These are phyloP conservation scores for Cyberlindnera maclurae DNA, from an alignment of 805 yeast species.

Conservation along the genomic window DNA sequence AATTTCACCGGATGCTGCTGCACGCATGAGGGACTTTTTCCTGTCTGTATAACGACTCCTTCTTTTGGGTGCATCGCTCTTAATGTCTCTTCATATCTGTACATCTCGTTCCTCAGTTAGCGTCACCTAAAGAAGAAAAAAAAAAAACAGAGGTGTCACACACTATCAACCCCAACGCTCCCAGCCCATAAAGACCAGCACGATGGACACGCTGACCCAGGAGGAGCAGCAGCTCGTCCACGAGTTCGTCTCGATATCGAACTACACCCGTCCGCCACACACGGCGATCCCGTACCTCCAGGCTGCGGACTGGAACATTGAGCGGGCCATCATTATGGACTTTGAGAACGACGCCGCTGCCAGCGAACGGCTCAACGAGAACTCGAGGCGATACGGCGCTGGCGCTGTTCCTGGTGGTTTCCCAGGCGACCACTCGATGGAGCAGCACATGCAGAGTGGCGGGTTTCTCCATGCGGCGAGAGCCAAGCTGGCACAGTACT, in stretches of 20 bases:
- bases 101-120: too few relatives aligned
- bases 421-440: slow-evolving; percentile 12
- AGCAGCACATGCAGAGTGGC: slow-evolving; percentile 9
- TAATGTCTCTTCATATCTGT: too few relatives aligned
- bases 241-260: slow-evolving; percentile 16
- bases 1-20: slow-evolving; percentile 39
- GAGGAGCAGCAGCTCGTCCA: slow-evolving; percentile 7
- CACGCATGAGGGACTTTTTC: slow-evolving; percentile 15
- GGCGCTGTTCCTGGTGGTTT: slow-evolving; percentile 15
- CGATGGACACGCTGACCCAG: slow-evolving; percentile 12
- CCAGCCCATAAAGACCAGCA: too few relatives aligned
- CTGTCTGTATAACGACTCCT: background rate
- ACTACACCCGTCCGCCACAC: slow-evolving; percentile 13
- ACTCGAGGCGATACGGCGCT: slow-evolving; percentile 6
- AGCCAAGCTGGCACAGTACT: slow-evolving; percentile 14
- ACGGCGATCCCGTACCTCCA: slow-evolving; percentile 19
- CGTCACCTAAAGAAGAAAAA: too few relatives aligned
- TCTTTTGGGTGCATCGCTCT: too few relatives aligned
- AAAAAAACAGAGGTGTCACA: too few relatives aligned
- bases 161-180: too few relatives aligned
- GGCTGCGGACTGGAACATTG: slow-evolving; percentile 33
- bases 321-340: slow-evolving; percentile 23
- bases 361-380: slow-evolving; percentile 13
- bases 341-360: slow-evolving; percentile 21
- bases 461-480: slow-evolving; percentile 17